Base-by-base conservation (phyloP, 352 stramenopile genomes). In the Globisporangium acanthophoron region DNA sequence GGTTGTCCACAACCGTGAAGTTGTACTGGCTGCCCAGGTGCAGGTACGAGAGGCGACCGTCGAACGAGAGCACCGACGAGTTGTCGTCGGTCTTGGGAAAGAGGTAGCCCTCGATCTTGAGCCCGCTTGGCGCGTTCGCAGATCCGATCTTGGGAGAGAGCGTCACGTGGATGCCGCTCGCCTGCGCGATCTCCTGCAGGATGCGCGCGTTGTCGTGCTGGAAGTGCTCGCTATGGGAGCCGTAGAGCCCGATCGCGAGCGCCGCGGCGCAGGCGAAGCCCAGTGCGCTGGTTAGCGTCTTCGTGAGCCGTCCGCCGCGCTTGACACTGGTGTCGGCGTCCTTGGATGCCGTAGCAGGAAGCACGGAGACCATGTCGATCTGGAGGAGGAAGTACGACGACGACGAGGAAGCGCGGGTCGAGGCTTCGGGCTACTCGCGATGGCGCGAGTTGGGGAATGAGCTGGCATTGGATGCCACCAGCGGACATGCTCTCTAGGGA, bases 91-190 rank as follows among this genome's bases (percentile, higher is more conserved):
- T 57, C 52, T 58, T 59, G 27, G 65, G 60, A 41, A 71, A 62
- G 9, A 71, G 57, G 29, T 61, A 58, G 20, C 56, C 65, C 13
- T 65, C 54, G 56, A 71, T 51, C 21, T 55, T 37, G 21, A 65
- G 45, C 2, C 59, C 55, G 33, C 37, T 56, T 1, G 59, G 55
- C 8, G 52, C 52, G 52, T 49, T 60, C 16, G 58, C 5, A 12
- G 62, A 67, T 1, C 43, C 52, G 13, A 41, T 47, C 21, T 58
- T 52, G 24, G 62, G 58, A 3, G 52, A 52, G 39, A 74, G 50
- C 21, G 54, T 71, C 29, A 71, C 59, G n/a, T 74, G 53, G 29
- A 74, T 69, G 24, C 62, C 67, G 39, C 63, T 65, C 49, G 63
- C 61, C 15, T 37, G 64, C 29, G 67, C 56, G 52, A 74, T 48